phyloP scores from a whole-genome alignment of 108 stramenopile genomes.

The Cylindrotheca closterium region DNA sequence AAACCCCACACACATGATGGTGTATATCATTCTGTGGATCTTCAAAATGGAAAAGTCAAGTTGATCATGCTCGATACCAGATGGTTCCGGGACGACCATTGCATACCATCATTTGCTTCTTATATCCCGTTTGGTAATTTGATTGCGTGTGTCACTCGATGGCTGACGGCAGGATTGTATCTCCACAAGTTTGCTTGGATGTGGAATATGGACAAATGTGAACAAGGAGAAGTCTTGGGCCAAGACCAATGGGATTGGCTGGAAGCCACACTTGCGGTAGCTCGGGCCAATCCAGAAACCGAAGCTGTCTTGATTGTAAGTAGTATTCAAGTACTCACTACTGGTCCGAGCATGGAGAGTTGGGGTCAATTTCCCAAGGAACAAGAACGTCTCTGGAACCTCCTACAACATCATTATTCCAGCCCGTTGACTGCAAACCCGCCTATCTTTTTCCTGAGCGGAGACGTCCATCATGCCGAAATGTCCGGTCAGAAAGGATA shows the following conservation, averaged over 20 bases:
- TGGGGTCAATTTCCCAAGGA: slow-evolving; percentile 90
- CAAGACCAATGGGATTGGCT: slow-evolving; percentile 88
- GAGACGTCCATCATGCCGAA: slow-evolving; percentile 92
- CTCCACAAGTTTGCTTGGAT: slow-evolving; percentile 25
- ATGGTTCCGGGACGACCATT: slow-evolving; percentile 72
- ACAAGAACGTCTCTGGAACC: slow-evolving; percentile 49
- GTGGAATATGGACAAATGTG: slow-evolving; percentile 31
- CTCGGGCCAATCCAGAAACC: slow-evolving; percentile 17
- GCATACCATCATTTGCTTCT: slow-evolving; percentile 65
- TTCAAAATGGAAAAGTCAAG: slow-evolving; percentile 42
- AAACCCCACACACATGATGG: slow-evolving; percentile 34
- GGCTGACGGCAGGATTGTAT: slow-evolving; percentile 64
- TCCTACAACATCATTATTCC: slow-evolving; percentile 40
- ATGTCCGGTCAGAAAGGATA: slow-evolving; percentile 48
- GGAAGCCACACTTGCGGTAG: slow-evolving; percentile 32
- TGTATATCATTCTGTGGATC: slow-evolving; percentile 61
- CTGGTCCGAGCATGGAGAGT: slow-evolving; percentile 82
- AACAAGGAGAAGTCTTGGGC: slow-evolving; percentile 53
- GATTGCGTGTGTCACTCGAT: slow-evolving; percentile 71
- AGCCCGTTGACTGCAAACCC: slow-evolving; percentile 1
- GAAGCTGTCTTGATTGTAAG: slow-evolving; percentile 70
- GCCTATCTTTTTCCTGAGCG: slow-evolving; percentile 64
- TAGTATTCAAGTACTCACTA: slow-evolving; percentile 79
- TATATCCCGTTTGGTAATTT: slow-evolving; percentile 51
- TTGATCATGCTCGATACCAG: slow-evolving; percentile 84